Percentiles rank a stretch among this genome's conserved stretches.
These are phyloP conservation scores for Termitomyces sp. DNA, from an alignment of 768 basidiomycete species.

Conservation along the genomic window DNA sequence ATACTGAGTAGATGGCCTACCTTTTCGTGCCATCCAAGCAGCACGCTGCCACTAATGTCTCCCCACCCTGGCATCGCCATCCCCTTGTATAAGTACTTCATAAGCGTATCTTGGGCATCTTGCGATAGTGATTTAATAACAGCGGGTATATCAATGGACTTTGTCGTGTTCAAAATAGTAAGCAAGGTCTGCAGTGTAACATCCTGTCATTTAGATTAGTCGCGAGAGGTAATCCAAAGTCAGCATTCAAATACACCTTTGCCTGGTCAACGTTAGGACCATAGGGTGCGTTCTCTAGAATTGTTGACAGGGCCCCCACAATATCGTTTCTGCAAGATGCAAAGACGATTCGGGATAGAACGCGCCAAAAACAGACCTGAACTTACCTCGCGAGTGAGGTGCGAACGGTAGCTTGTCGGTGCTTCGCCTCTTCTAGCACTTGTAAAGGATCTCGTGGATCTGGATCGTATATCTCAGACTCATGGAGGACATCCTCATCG, in stretches of 20 bases:
- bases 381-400: slow-evolving; percentile 70
- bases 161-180: slow-evolving; percentile 91
- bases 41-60: slow-evolving; percentile 55
- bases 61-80: slow-evolving; percentile 70
- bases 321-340: slow-evolving; percentile 60
- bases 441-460: slow-evolving; percentile 78
- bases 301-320: slow-evolving; percentile 60
- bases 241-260: slow-evolving; percentile 51
- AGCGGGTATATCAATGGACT: slow-evolving; percentile 76
- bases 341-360: neutral
- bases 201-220: slow-evolving; percentile 39
- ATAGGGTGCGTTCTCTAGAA: slow-evolving; percentile 82
- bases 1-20: slow-evolving; percentile 29
- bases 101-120: slow-evolving; percentile 83
- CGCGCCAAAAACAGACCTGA: neutral
- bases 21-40: slow-evolving; percentile 95
- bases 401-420: slow-evolving; percentile 58
- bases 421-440: slow-evolving; percentile 71
- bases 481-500: slow-evolving; percentile 87
- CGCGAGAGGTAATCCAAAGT: neutral
- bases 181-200: slow-evolving; percentile 76
- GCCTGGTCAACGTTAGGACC: slow-evolving; percentile 86
- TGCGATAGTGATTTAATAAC: slow-evolving; percentile 69
- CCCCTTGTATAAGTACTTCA: slow-evolving; percentile 98
- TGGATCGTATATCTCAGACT: slow-evolving; percentile 81